Evolutionary conservation across 2,329 filamentous ascomycete genomes (phyloP), one percentile per base, ranked within the genome.

Genomic region (Apiospora saccharicola): DNA sequence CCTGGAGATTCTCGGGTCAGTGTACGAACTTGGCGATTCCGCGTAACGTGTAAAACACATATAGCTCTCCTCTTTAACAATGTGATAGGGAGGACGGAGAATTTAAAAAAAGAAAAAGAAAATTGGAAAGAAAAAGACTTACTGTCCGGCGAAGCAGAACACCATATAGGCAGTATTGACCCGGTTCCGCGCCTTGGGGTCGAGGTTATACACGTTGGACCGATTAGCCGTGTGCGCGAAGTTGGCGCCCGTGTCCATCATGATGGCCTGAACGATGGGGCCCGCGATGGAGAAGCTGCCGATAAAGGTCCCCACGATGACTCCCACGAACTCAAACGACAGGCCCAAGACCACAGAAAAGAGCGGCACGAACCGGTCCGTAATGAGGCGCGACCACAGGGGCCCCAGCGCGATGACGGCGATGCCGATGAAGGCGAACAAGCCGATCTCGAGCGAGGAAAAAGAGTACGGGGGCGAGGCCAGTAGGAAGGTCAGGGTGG

Each of bases 111-210:
- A 44, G 14, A 44, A 44, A 44, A 12, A 44, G 12, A 44, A 12
- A 44, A 14, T 44, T 43, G 1, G 61, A 34, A n/a, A 37, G 24
- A 26, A 19, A 5, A 4, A 78, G 8, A 71, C 70, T 34, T 53
- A 71, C 83, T 96, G 94, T 0, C 94, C 94, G 41, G 88, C 90
- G 77, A 96, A 96, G 0, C 89, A 90, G 10, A 88, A 86, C 0
- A 95, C 87, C 94, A 96, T 96, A 78, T 94, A 96, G 0, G 91
- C 92, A 0, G 93, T 95, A 79, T 96, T 96, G 34, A 96, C 88
- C 4, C 94, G 83, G 81, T 95, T 96, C 5, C 92, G 83, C 0
- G 91, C 91, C 73, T 90, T 91, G 0, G 93, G 90, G 70, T 92
- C 91, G 30, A 96, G 90, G 1, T 85, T 82, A 76, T 94, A 95